Base-by-base conservation (phyloP, 495 filamentous ascomycete species). In the Penicillium ochrochloron region DNA sequence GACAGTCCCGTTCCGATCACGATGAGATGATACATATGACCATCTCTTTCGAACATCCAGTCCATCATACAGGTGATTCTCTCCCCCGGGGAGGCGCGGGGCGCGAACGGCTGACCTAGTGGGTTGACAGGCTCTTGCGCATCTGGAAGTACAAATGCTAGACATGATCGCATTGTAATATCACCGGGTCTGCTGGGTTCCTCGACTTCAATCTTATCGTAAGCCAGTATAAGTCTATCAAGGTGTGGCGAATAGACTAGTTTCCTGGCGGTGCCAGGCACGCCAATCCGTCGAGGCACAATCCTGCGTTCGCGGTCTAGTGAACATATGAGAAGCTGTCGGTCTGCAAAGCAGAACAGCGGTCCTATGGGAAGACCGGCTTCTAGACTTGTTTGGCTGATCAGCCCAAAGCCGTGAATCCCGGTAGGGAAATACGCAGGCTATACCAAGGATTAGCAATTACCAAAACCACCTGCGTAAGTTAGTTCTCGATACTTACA, bases 61-160 rank as follows among this genome's bases (percentile, higher is more conserved):
- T 85, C 83, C 19, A 80, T 59, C 12, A 84, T 80, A 57, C 80
- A 83, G 33, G 77, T 79, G 54, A 84, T 76, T 15, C 71, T 78
- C 64, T 85, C 83, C 8, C 81, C 82, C n/a, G 75, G 70, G 33
- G 73, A 68, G 14, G 70, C n/a, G 3, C 39, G 60, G 5, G 60
- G 50, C 21, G 31, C 58, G 10, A 35, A 17, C 31, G 59, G 29
- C n/a, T 63, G 56, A 7, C 41, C 29, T 37, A 57, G 39, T 37
- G 60, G 64, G 17, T 56, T 56, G 8, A 77, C 62, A 3, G 73
- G 41, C 2, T 60, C 35, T 63, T 82, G 76, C 12, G 64, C 59
- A 59, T 83, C 76, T 1, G 78, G 77, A 54, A 78, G 75, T 15
- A 83, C 69, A 57, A 83, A 80, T 17, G 81, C 77, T 42, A 83